Evolutionary conservation across 805 yeast genomes (phyloP).

Genomic region (Yamadazyma nakazawae): DNA sequence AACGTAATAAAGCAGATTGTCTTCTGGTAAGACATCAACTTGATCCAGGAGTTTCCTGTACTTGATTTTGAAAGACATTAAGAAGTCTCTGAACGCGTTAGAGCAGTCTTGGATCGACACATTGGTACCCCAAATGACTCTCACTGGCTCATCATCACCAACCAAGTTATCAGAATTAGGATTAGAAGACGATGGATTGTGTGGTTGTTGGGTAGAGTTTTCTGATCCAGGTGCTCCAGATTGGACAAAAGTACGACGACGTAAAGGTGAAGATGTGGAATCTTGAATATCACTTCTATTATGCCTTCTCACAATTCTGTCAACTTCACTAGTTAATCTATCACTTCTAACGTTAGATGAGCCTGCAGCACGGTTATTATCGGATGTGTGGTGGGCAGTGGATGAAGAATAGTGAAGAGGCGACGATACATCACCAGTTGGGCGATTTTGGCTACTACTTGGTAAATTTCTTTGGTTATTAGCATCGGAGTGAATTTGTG

Average conservation of each 20-base stretch:
- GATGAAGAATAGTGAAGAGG: slow-evolving; percentile 49
- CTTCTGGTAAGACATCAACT: slow-evolving; percentile 45
- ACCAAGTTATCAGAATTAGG: slow-evolving; percentile 26
- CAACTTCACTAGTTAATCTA: slow-evolving; percentile 40
- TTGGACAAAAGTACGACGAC: slow-evolving; percentile 59
- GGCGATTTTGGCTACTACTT: slow-evolving; percentile 20
- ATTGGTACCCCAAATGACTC: slow-evolving; percentile 98
- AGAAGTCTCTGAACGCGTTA: slow-evolving; percentile 73
- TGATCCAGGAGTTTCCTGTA: slow-evolving; percentile 56
- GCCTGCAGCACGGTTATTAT: slow-evolving; percentile 27
- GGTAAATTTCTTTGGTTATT: slow-evolving; percentile 11
- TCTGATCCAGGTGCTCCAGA: slow-evolving; percentile 10
- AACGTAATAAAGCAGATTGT: slow-evolving; percentile 72
- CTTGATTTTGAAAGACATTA: slow-evolving; percentile 78
- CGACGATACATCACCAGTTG: slow-evolving; percentile 41
- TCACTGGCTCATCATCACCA: slow-evolving; percentile 61
- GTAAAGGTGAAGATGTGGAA: slow-evolving; percentile 61
- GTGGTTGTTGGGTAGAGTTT: slow-evolving; percentile 4
- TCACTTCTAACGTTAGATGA: slow-evolving; percentile 44
- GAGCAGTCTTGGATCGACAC: slow-evolving; percentile 88
- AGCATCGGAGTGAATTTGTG: slow-evolving; percentile 34
- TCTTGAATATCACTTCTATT: slow-evolving; percentile 82
- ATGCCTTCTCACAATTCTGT: slow-evolving; percentile 44
- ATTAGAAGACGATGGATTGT: slow-evolving; percentile 22
- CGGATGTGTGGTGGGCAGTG: slow-evolving; percentile 36